phyloP scores from a whole-genome alignment of 2,329 filamentous ascomycete species.

The Ascochyta rabiei region DNA sequence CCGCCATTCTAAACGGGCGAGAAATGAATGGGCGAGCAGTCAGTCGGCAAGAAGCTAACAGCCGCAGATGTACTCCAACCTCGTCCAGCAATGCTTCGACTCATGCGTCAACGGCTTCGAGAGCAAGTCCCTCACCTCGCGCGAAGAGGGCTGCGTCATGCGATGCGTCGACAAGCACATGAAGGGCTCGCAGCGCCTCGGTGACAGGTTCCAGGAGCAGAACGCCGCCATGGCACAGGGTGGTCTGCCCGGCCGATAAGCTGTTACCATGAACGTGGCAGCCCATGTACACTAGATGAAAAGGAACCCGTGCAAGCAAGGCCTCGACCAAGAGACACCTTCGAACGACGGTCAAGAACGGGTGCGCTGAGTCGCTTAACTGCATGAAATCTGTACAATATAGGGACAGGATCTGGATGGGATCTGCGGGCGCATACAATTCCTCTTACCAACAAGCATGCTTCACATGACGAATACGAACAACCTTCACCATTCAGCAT shows the following conservation, averaged over 20 bases:
- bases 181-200: constrained; percentile 86
- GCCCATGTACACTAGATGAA: constrained; percentile 7
- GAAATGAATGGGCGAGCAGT: too few relatives aligned
- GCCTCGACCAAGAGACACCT: not conserved
- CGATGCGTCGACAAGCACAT: constrained; percentile 97
- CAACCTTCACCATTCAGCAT: not conserved
- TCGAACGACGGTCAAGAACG: not conserved
- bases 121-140: constrained; percentile 86
- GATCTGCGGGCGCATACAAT: constrained; percentile 15
- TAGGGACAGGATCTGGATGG: constrained; percentile 15
- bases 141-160: constrained; percentile 90
- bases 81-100: constrained; percentile 90
- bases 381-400: constrained; percentile 19
- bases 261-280: not conserved
- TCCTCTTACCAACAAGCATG: constrained; percentile 14
- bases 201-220: constrained; percentile 85
- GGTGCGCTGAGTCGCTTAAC: constrained; percentile 4
- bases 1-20: not conserved
- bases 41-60: not conserved
- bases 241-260: constrained; percentile 55
- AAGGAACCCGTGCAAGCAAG: not conserved
- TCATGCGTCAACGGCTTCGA: constrained; percentile 99
- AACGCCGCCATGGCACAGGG: constrained; percentile 72
- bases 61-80: constrained; percentile 70
- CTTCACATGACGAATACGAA: constrained; percentile 7